Evolutionary conservation across 2,329 filamentous ascomycete genomes (phyloP).

Genomic region (Fusarium sp.): DNA sequence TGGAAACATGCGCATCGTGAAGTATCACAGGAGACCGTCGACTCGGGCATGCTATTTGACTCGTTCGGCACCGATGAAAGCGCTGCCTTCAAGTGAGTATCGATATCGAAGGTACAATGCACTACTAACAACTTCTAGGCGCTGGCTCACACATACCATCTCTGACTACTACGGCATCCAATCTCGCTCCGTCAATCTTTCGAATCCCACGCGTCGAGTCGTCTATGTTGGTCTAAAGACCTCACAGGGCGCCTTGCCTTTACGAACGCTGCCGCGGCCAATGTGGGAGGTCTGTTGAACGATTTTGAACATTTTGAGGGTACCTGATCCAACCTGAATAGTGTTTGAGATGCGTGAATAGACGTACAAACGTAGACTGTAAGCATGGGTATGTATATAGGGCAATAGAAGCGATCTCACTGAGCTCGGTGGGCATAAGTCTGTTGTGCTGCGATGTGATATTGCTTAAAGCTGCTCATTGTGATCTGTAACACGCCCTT

Average conservation of each 20-base stretch:
- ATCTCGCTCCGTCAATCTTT: slow-evolving; percentile 82
- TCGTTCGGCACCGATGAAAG: slow-evolving; percentile 78
- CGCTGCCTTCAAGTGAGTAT: slow-evolving; percentile 81
- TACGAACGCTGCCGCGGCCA: slow-evolving; percentile 64
- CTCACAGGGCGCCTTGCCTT: slow-evolving; percentile 43
- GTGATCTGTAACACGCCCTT: not conserved
- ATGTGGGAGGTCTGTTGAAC: slow-evolving; percentile 71
- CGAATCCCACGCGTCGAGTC: slow-evolving; percentile 76
- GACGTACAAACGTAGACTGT: slow-evolving; percentile 36
- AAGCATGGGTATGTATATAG: slow-evolving; percentile 9
- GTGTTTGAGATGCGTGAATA: slow-evolving; percentile 8
- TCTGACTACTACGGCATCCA: slow-evolving; percentile 90
- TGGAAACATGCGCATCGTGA: slow-evolving; percentile 64
- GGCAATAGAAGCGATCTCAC: slow-evolving; percentile 37
- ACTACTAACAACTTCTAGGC: slow-evolving; percentile 59
- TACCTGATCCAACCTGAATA: not conserved
- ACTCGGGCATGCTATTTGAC: slow-evolving; percentile 80
- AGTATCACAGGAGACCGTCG: slow-evolving; percentile 67
- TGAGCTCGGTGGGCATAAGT: slow-evolving; percentile 20
- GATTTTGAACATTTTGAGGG: not conserved
- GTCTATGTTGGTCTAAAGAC: slow-evolving; percentile 83
- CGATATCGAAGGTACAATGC: not conserved
- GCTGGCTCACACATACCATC: slow-evolving; percentile 93
- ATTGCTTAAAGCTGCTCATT: not conserved
- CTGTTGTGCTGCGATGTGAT: slow-evolving; percentile 26